Percentiles rank a stretch among this genome's conserved stretches.
Evolutionary conservation across 129 eudicot species (phyloP).

Genomic region (Arctium minus): DNA sequence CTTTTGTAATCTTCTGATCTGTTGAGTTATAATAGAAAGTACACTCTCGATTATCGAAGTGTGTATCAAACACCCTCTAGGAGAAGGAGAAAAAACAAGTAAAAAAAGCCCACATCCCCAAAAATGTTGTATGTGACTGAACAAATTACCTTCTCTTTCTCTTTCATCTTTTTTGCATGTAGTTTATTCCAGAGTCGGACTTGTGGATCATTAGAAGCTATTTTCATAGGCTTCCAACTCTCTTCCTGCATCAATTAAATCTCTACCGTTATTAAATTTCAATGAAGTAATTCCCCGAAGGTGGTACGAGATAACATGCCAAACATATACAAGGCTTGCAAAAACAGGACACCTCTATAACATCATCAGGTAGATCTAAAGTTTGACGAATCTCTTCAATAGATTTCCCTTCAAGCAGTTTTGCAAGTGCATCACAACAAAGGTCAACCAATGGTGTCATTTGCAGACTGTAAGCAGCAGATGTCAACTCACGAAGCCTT

Average conservation of each 20-base stretch:
- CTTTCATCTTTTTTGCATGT: conserved; percentile 64
- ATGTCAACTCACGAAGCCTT: conserved; percentile 57
- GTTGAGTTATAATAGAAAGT: no score
- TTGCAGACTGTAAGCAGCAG: conserved; percentile 67
- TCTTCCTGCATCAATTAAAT: conserved; percentile 50
- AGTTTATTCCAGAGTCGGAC: conserved; percentile 63
- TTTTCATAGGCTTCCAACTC: conserved; percentile 54
- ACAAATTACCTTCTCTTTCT: conserved; percentile 44
- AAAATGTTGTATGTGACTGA: neutral
- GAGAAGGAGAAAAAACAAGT: no score
- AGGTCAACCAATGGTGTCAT: conserved; percentile 63
- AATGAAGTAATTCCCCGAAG: neutral
- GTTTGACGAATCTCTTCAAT: conserved; percentile 66
- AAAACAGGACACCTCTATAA: conserved; percentile 65
- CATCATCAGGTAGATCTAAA: conserved; percentile 68
- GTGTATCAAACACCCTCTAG: no score
- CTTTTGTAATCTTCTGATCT: no score
- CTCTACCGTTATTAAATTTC: conserved; percentile 6
- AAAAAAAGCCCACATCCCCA: neutral
- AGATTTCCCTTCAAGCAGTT: conserved; percentile 50
- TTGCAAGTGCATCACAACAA: conserved; percentile 56
- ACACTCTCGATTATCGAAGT: no score
- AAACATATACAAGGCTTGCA: neutral
- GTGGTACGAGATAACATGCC: no score
- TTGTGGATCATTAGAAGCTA: conserved; percentile 54